Evolutionary conservation across 345 rosid species (phyloP), one percentile per base, ranked within the genome.

Genomic region (Murraya koenigii): DNA sequence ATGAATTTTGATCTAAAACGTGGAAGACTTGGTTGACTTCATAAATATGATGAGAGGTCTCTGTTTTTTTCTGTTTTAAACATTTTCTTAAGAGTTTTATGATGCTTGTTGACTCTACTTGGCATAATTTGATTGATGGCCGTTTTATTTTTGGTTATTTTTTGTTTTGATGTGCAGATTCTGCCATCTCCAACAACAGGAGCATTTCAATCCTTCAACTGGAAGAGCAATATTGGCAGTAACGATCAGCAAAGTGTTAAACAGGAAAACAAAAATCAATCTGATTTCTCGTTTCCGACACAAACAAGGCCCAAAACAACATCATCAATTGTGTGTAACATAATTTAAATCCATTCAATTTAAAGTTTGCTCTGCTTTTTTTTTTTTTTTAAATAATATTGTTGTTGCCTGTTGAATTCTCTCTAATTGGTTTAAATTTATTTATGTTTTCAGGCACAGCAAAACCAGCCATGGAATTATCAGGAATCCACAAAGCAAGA

Each of bases 131-230:
- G 70, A 19, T 19, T 66, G 66, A 66, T 64, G 73, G 76, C 32
- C 19, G 60, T 44, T 36, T 44, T 17, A 4, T 1, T 49, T 14
- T 14, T 1, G 19, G 7, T 52, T 52, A 5, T 52, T 52, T 49
- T 38, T 44, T 69, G 14, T 55, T 71, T 38, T 63, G 71, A 14
- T 81, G 30, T 80, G 47, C 88, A 96, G 98, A 81, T 89, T 84
- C 62, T 95, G 68, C 94, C 98, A 41, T 95, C 98, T 38, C 98
- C 98, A 7, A 95, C 98, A 4, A 95, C 98, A 13, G 97, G 98
- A 59, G 44, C 94, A 9, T 88, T 90, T 66, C 92, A 97, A 20
- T 60, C 81, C 30, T 81, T 85, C 61, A 85, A 88, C 70, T 91
- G 91, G 92, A 89, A 81, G 74, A 41, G 26, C 39, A 74, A 74